These are phyloP conservation scores for Aquilaria agallochum DNA, from an alignment of 441 rosid species.

Conservation along the genomic window DNA sequence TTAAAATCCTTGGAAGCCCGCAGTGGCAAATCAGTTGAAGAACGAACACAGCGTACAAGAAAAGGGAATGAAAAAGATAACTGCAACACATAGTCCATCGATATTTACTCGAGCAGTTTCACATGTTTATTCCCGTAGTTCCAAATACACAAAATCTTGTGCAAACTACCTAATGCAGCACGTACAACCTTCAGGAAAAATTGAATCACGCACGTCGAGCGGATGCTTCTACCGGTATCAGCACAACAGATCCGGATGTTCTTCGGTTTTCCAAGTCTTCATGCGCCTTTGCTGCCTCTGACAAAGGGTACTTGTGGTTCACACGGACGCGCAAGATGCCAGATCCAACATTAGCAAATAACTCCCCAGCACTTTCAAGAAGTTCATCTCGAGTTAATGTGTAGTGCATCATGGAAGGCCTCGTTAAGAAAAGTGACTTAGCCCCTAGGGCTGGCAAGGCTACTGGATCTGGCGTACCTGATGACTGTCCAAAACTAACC, in stretches of 20 bases:
- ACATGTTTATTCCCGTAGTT: no score
- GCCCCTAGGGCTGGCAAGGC: slow-evolving; percentile 66
- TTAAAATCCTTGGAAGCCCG: no score
- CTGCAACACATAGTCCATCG: no score
- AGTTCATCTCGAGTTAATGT: slow-evolving; percentile 67
- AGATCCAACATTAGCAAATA: slow-evolving; percentile 52
- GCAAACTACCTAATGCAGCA: no score
- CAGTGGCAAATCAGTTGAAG: no score
- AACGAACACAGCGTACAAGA: no score
- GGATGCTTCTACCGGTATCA: slow-evolving; percentile 45
- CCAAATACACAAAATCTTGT: no score
- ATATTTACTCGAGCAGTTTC: no score
- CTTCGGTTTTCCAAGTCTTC: slow-evolving; percentile 66
- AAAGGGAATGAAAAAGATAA: no score
- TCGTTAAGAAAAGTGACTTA: slow-evolving; percentile 73
- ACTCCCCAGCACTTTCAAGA: slow-evolving; percentile 72
- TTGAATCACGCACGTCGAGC: no score
- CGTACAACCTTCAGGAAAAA: no score
- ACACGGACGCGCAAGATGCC: slow-evolving; percentile 60
- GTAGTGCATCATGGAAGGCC: slow-evolving; percentile 75
- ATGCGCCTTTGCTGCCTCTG: slow-evolving; percentile 70
- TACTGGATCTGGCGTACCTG: slow-evolving; percentile 73
- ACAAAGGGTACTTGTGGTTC: slow-evolving; percentile 68
- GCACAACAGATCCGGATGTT: slow-evolving; percentile 72
- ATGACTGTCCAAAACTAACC: slow-evolving; percentile 92